Conservation (phyloP, 2,329 filamentous ascomycete genomes). For the Coleophoma eucalyptorum region DNA sequence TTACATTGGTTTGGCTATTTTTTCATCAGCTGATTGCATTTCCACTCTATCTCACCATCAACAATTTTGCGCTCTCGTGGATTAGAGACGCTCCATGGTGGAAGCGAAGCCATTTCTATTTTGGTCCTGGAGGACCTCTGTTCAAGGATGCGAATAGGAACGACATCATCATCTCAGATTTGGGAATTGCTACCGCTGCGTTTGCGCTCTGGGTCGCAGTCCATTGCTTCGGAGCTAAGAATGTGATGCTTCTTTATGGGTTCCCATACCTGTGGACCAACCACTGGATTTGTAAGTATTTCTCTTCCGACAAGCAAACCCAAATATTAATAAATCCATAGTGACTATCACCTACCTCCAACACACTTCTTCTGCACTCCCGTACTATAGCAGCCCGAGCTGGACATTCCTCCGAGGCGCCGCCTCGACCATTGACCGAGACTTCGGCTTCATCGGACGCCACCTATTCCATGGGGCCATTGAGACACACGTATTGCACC, state of each 20-base stretch:
- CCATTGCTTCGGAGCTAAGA: conserved; percentile 46
- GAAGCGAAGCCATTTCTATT: conserved; percentile 40
- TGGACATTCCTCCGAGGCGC: conserved; percentile 61
- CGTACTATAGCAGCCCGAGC: conserved; percentile 52
- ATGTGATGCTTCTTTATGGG: conserved; percentile 57
- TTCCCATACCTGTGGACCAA: conserved; percentile 67
- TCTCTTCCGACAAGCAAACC: background rate
- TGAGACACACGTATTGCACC: conserved; percentile 57
- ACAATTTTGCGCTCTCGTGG: conserved; percentile 30
- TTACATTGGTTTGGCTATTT: conserved; percentile 48
- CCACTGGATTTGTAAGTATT: conserved; percentile 58
- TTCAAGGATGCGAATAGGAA: conserved; percentile 52
- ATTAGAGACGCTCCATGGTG: conserved; percentile 16
- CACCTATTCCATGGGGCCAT: conserved; percentile 61
- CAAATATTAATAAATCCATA: conserved; percentile 26
- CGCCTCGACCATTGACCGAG: conserved; percentile 55
- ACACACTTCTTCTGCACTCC: conserved; percentile 57
- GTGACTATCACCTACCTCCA: conserved; percentile 75
- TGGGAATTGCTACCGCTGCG: conserved; percentile 50
- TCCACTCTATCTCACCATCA: conserved; percentile 58
- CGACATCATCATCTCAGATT: conserved; percentile 53
- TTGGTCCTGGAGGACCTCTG: conserved; percentile 55
- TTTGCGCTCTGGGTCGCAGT: conserved; percentile 30
- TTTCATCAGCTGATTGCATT: conserved; percentile 61
- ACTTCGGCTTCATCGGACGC: conserved; percentile 55